Percentiles rank a stretch among this genome's conserved stretches.
phyloP scores from a whole-genome alignment of 2,329 filamentous ascomycete species.

The Claviceps lovelessii region DNA sequence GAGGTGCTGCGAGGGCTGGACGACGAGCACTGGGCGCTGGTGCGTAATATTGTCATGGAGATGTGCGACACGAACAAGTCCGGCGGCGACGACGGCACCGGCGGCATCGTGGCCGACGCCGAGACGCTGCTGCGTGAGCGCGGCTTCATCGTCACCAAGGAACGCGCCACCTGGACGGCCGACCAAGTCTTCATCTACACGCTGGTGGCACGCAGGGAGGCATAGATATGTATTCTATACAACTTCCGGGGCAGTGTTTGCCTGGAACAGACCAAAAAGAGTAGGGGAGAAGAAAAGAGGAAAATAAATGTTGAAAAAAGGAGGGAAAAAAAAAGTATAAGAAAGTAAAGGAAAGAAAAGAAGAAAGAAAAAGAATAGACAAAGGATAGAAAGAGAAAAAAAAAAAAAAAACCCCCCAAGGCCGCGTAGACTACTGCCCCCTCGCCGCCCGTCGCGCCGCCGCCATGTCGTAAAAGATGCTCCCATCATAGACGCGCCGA shows the following conservation, averaged over 20 bases:
- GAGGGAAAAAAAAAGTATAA: too few species aligned
- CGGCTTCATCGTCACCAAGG: slow-evolving; percentile 9
- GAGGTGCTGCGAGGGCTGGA: slow-evolving; percentile 11
- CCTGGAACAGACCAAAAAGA: too few species aligned
- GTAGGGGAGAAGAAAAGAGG: too few species aligned
- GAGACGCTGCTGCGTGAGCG: slow-evolving; percentile 9
- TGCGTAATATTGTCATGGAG: slow-evolving; percentile 11
- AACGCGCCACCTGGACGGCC: slow-evolving; percentile 4
- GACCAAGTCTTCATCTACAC: background rate
- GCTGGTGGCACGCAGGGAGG: background rate
- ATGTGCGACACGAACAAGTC: slow-evolving; percentile 9
- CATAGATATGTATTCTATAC: too few species aligned
- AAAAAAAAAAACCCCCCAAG: too few species aligned
- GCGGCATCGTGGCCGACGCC: slow-evolving; percentile 4
- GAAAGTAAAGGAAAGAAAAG: too few species aligned
- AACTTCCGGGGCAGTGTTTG: too few species aligned
- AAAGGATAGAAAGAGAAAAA: background rate
- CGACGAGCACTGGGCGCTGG: slow-evolving; percentile 10
- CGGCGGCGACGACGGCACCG: background rate
- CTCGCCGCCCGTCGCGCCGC: background rate
- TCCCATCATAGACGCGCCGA: slow-evolving; percentile 12
- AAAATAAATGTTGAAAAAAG: too few species aligned
- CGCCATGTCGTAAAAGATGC: slow-evolving; percentile 8
- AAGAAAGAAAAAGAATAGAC: accelerated
- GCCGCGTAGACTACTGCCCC: background rate